Base-by-base conservation (phyloP, 1,139 yeast species). In the Hemisphaericaspora xylofermentans region DNA sequence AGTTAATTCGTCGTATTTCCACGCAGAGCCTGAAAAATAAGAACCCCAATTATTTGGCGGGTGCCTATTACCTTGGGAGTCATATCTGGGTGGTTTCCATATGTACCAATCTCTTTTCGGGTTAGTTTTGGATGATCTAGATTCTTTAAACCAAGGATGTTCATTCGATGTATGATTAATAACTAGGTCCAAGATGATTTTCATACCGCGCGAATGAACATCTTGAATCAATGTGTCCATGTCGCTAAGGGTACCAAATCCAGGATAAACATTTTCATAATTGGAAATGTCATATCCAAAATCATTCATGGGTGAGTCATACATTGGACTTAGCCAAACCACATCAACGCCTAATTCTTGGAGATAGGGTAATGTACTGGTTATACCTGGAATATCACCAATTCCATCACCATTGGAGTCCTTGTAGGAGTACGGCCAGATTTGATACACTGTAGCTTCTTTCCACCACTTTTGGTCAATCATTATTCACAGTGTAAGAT, bases 201-300 rank as follows among this genome's bases (percentile, higher is more conserved):
- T 74, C 69, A 79, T 67, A 12, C 74, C 82, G 33, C 80, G 59
- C 33, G 60, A 50, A 54, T 78, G 81, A 27, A 67, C 55, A 40
- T 66, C 77, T 7, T 62, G 61, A 44, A 78, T 72, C 55, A 79
- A 63, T 14, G 55, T 48, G 43, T 75, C 73, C 71, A 74, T 69
- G 49, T 74, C 80, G 38, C 69, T 68, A 57, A 76, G 56, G 8
- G 78, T 69, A 28, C 84, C 84, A 54, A 75, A 79, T 45, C 63
- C 62, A 3, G 75, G 71, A 55, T 76, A 70, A 19, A 78, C 67
- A 13, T 60, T 65, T 51, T 74, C 68, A 55, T 78, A 78, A 58
- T 78, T 71, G 22, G 76, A 62, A 48, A 79, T 75, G 50, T 78
- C 84, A 56, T 78, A 78, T 2, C 84, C 84, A 83, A 78, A 78